A percentile compares a stretch with the other conserved stretches of the same genome.
These are phyloP conservation scores for Saccharomyces hybrid DNA, from an alignment of 1,139 yeast species.

Conservation along the genomic window DNA sequence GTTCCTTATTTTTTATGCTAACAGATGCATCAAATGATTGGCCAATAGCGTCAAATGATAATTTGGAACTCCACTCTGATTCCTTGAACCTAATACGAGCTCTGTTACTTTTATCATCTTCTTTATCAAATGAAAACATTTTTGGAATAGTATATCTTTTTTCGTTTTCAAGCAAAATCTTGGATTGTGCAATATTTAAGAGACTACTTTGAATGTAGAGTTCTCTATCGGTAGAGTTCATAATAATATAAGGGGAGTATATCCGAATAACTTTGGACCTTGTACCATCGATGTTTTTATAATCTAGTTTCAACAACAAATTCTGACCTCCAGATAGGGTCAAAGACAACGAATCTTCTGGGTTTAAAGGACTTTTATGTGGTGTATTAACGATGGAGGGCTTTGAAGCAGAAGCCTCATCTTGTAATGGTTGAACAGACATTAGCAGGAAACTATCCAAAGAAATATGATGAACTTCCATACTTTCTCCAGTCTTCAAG, in stretches of 20 bases:
- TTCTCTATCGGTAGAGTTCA: constrained; percentile 72
- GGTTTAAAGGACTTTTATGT: constrained; percentile 43
- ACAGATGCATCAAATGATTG: constrained; percentile 63
- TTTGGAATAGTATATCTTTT: constrained; percentile 46
- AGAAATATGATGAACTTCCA: constrained; percentile 76
- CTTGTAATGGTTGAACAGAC: constrained; percentile 53
- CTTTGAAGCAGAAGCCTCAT: constrained; percentile 64
- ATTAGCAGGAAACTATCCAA: constrained; percentile 62
- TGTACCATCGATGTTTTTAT: constrained; percentile 40
- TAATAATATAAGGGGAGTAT: constrained; percentile 74
- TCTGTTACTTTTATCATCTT: constrained; percentile 53
- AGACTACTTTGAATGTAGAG: constrained; percentile 57
- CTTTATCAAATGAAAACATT: constrained; percentile 76
- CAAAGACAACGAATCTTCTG: constrained; percentile 47
- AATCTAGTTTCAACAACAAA: constrained; percentile 57
- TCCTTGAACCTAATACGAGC: constrained; percentile 65
- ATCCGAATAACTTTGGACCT: constrained; percentile 59
- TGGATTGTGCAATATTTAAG: constrained; percentile 43
- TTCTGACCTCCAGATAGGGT: constrained; percentile 58
- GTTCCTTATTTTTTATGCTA: constrained; percentile 48
- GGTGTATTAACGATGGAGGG: constrained; percentile 75
- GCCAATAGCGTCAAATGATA: constrained; percentile 88
- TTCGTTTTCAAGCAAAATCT: constrained; percentile 22
- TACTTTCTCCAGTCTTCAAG: constrained; percentile 55
- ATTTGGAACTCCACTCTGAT: constrained; percentile 66